Evolutionary conservation across 441 rosid genomes (phyloP).

Genomic region (Eugenia klotzschiana): DNA sequence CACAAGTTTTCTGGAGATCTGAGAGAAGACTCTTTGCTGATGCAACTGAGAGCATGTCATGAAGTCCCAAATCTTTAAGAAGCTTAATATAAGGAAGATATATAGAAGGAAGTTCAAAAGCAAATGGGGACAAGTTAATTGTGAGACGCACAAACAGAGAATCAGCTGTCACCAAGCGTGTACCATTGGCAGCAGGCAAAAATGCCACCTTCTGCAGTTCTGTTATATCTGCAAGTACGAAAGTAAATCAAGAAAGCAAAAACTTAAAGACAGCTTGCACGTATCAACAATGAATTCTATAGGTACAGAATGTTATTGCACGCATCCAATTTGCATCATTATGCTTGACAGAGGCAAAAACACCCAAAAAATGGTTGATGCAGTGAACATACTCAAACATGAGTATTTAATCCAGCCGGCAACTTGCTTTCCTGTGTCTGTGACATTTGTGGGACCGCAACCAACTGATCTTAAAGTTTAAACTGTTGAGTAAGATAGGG

Average conservation of each 20-base stretch:
- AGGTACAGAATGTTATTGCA: neutral
- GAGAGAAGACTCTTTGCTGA: slow-evolving; percentile 68
- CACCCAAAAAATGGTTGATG: neutral
- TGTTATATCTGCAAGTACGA: slow-evolving; percentile 39
- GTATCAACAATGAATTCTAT: neutral
- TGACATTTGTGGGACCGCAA: neutral
- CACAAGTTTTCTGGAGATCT: slow-evolving; percentile 70
- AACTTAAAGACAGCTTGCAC: neutral
- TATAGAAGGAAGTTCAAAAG: slow-evolving; percentile 78
- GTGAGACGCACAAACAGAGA: slow-evolving; percentile 75
- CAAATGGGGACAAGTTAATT: slow-evolving; percentile 84
- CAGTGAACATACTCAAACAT: neutral
- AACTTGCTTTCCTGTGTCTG: neutral
- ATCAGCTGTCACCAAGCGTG: slow-evolving; percentile 72
- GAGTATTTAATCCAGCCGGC: neutral
- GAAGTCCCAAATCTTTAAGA: slow-evolving; percentile 88
- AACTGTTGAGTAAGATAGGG: neutral
- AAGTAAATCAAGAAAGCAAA: neutral
- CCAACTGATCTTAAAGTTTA: neutral
- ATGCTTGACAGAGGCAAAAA: neutral
- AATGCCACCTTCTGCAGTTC: slow-evolving; percentile 76
- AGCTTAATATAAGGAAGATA: slow-evolving; percentile 77
- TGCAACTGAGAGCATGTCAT: slow-evolving; percentile 56
- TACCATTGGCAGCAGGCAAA: slow-evolving; percentile 94
- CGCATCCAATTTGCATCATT: neutral